Evolutionary conservation across 345 rosid species (phyloP).

Genomic region (Pelargonium nanum): DNA sequence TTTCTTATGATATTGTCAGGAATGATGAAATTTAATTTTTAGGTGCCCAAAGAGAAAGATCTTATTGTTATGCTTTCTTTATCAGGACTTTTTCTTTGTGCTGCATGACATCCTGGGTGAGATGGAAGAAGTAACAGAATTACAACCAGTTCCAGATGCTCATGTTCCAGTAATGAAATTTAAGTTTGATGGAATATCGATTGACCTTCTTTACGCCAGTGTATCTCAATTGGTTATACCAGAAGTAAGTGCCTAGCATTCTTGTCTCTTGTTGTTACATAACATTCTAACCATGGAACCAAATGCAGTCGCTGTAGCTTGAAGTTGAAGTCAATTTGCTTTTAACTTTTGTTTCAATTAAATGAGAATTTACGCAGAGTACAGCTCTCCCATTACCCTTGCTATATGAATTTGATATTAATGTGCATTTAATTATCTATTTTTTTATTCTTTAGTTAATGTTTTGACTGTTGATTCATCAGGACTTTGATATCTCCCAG

Average conservation of each 20-base stretch:
- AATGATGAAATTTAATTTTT: neutral
- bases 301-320: neutral
- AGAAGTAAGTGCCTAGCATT: slow-evolving; percentile 36
- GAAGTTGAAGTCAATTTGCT: neutral
- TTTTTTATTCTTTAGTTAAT: neutral
- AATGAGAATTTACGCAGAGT: too few species aligned
- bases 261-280: neutral
- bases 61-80: slow-evolving; percentile 13
- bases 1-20: neutral
- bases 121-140: slow-evolving; percentile 78
- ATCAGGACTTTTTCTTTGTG: slow-evolving; percentile 66
- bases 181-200: slow-evolving; percentile 76
- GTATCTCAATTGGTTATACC: slow-evolving; percentile 72
- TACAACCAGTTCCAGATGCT: slow-evolving; percentile 93
- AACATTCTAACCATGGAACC: neutral
- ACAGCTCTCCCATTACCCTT: too few species aligned
- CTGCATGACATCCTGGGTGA: slow-evolving; percentile 59
- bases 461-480: slow-evolving; percentile 9
- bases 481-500: slow-evolving; percentile 83
- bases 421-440: neutral
- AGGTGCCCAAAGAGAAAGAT: neutral
- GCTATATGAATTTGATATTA: too few species aligned
- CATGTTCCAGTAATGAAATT: slow-evolving; percentile 97
- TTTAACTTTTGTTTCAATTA: too few species aligned
- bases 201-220: slow-evolving; percentile 95